Evolutionary conservation across 2,329 filamentous ascomycete species (phyloP), one percentile per base, ranked within the genome.

Genomic region (Talaromyces atroroseus): DNA sequence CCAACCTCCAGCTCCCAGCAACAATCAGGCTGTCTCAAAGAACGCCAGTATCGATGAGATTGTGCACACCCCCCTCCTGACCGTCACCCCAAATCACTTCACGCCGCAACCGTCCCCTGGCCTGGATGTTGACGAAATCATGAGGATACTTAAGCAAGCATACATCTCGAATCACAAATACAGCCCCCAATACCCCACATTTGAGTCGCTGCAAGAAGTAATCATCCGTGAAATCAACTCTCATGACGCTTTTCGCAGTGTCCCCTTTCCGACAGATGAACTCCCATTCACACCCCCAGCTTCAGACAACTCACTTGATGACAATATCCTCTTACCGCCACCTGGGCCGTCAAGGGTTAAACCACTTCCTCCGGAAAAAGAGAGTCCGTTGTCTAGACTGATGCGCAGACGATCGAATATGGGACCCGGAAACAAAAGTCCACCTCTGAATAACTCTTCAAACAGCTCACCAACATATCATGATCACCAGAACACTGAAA

Each of bases 161-260:
- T 74, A 70, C 18, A 62, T 52, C 36, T 67, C 71, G 2, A 64
- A 64, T 6, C 66, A 68, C 47, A 58, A 56, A 8, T 53, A 65
- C 7, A 67, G 62, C n/a, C 59, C 68, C 1, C 64, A 71, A 46
- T 46, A 51, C 40, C 68, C 73, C 14, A 73, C 71, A 1, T 73
- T 71, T 53, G 73, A 76, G 58, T 70, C 68, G 5, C 61, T 76
- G 14, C 72, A 76, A 57, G 73, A 76, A 62, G 67, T 72, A 16
- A 76, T 76, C 40, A 63, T 76, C 32, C 71, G 73, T 10, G 73
- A 76, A 56, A 73, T 76, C 51, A 76, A 76, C 54, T 75, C 71
- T 2, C 73, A 75, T 49, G 73, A 75, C 54, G 73, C 73, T 12
- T 75, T 76, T 57, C 68, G 64, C 26, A 64, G 62, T 16, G 65